Conservation (phyloP, 2,329 filamentous ascomycete genomes). For the Fusarium coicis region DNA sequence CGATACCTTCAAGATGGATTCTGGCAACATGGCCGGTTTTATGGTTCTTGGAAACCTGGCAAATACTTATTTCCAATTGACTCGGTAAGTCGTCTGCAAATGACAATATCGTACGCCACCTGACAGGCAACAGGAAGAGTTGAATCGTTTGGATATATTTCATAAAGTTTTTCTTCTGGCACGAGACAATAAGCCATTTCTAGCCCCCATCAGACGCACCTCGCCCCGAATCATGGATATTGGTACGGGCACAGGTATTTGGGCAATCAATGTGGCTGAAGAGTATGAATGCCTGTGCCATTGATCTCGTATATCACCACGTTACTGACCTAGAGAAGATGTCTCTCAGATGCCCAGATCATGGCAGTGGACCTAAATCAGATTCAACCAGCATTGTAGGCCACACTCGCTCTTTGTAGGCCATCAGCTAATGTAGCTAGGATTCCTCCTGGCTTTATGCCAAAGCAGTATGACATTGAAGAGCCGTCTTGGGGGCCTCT, state of each 20-base stretch:
- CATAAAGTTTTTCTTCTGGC: constrained; percentile 80
- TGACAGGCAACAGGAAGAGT: constrained; percentile 67
- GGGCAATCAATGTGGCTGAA: constrained; percentile 85
- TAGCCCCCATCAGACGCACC: constrained; percentile 27
- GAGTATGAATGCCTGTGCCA: constrained; percentile 64
- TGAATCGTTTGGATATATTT: constrained; percentile 83
- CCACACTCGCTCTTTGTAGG: not conserved
- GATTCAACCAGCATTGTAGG: constrained; percentile 54
- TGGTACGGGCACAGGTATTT: constrained; percentile 90
- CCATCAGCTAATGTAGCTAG: constrained; percentile 55
- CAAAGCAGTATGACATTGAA: constrained; percentile 79
- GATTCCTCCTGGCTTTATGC: constrained; percentile 69
- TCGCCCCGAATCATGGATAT: constrained; percentile 67
- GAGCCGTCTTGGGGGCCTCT: constrained; percentile 68
- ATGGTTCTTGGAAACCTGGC: constrained; percentile 73
- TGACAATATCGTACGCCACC: not conserved
- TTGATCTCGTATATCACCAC: not conserved
- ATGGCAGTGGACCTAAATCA: constrained; percentile 54
- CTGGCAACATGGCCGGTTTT: constrained; percentile 74
- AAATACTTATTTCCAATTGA: constrained; percentile 84
- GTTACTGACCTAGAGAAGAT: constrained; percentile 28
- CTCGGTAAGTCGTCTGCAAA: constrained; percentile 61
- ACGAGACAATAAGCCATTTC: constrained; percentile 57
- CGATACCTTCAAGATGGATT: constrained; percentile 44
- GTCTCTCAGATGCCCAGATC: constrained; percentile 44